Evolutionary conservation across 116 monocot genomes (phyloP).

Genomic region (Zostera marina): DNA sequence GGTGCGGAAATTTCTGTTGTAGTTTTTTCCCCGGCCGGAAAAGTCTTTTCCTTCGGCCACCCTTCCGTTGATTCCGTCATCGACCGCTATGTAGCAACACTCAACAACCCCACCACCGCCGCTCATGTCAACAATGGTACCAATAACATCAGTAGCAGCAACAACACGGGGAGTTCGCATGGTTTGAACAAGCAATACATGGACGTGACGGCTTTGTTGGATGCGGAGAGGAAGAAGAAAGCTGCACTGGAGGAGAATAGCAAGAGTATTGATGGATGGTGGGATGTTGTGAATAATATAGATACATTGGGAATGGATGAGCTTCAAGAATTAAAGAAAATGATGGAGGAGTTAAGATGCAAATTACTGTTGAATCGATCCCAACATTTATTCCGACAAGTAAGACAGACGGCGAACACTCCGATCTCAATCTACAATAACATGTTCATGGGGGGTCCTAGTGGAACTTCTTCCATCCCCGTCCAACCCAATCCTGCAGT

Average conservation of each 20-base stretch:
- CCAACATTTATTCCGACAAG: background rate
- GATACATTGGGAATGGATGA: background rate
- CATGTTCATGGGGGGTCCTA: background rate
- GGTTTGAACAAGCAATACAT: slow-evolving; percentile 1
- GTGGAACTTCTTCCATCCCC: background rate
- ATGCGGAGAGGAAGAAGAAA: background rate
- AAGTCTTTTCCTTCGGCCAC: slow-evolving; percentile 10
- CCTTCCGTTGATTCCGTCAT: slow-evolving; percentile 17
- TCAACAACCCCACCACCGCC: background rate
- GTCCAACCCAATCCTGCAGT: background rate
- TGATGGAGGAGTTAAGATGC: background rate
- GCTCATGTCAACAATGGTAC: background rate
- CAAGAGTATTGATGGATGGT: background rate
- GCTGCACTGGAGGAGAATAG: background rate
- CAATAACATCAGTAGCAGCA: background rate
- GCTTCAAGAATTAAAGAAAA: background rate
- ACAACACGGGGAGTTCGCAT: background rate
- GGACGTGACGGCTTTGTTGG: slow-evolving; percentile 2
- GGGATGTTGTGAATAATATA: background rate
- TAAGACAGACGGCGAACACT: background rate
- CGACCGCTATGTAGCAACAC: slow-evolving; percentile 4
- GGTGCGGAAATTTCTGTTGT: slow-evolving; percentile 25
- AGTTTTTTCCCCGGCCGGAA: slow-evolving; percentile 22
- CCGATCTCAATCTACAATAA: background rate
- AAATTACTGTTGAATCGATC: background rate